Evolutionary conservation across 768 basidiomycete species (phyloP), one percentile per base, ranked within the genome.

Genomic region (Collybia sp.): DNA sequence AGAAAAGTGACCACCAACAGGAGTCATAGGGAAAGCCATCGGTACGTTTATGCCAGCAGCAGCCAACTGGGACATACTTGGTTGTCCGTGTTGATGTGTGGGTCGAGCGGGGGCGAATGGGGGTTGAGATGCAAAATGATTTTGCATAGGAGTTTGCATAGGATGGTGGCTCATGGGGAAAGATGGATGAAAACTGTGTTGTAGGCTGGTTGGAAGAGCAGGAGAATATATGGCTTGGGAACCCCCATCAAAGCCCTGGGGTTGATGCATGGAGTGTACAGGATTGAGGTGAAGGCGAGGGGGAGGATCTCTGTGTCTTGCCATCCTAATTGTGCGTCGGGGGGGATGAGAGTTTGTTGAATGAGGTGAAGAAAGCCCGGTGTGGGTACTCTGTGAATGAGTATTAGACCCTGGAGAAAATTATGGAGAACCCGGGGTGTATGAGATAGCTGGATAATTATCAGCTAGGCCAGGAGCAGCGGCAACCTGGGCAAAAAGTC

Each of bases 101-200:
- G 82, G 81, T 34, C 79, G 77, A 39, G 62, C 69, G 1, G 81
- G 81, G 1, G 72, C 70, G 19, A 64, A 67, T 18, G 76, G 75
- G 5, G 72, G 74, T 31, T 69, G 73, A 1, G 65, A 68, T 30
- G 69, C 66, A 50, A 85, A 86, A 64, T 82, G 85, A 15, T 77
- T 60, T 58, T 88, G 87, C 71, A 88, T 80, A 38, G 86, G 87
- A 3, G 85, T 87, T 58, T 85, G 86, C 42, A 87, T 65, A 40
- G 76, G 53, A 46, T 66, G 72, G 46, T 55, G 25, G 25, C 25
- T 63, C 50, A 70, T 63, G 30, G 76, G 77, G 50, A 76, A 78
- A 0, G 73, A 61, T 0, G 82, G 78, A 50, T 78, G 80, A 64
- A 79, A 82, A 36, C 73, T 65, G 18, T 75, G 75, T 54, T 79